phyloP scores from a whole-genome alignment of 2,329 filamentous ascomycete species.

The Fusarium sp. region DNA sequence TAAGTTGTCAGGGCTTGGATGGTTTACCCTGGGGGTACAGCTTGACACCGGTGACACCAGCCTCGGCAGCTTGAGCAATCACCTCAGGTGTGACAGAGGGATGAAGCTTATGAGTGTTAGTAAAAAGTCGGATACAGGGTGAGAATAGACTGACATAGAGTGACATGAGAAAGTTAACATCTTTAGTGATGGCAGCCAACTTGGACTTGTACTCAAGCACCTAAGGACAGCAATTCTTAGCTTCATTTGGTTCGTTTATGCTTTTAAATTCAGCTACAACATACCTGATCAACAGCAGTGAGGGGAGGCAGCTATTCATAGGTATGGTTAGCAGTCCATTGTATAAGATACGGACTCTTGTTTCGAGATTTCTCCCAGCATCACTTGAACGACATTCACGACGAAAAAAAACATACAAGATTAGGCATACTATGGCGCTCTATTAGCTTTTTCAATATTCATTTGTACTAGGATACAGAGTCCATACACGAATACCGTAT shows the following conservation, averaged over 20 bases:
- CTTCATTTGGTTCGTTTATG: too few species aligned
- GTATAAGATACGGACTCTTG: neutral
- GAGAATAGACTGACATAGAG: slow-evolving; percentile 66
- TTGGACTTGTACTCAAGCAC: slow-evolving; percentile 77
- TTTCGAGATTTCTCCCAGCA: neutral
- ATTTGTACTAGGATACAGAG: slow-evolving; percentile 30
- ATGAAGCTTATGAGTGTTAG: slow-evolving; percentile 61
- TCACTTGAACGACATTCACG: slow-evolving; percentile 19
- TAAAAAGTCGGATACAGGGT: neutral
- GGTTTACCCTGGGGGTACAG: slow-evolving; percentile 70
- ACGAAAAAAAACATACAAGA: slow-evolving; percentile 59
- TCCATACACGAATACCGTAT: slow-evolving; percentile 70
- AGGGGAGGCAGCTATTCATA: slow-evolving; percentile 36
- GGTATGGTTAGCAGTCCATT: slow-evolving; percentile 11
- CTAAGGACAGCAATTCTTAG: slow-evolving; percentile 46
- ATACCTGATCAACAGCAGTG: slow-evolving; percentile 40
- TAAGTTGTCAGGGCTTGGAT: neutral
- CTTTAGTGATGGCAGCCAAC: slow-evolving; percentile 72
- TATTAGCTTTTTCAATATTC: slow-evolving; percentile 41
- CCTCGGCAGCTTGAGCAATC: slow-evolving; percentile 80
- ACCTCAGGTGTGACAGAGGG: slow-evolving; percentile 75
- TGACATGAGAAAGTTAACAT: slow-evolving; percentile 81
- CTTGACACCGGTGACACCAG: slow-evolving; percentile 81
- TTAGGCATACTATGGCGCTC: slow-evolving; percentile 68
- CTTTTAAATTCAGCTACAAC: neutral